Base-by-base conservation (phyloP, 2,329 filamentous ascomycete genomes). In the Hirsutella minnesotensis region DNA sequence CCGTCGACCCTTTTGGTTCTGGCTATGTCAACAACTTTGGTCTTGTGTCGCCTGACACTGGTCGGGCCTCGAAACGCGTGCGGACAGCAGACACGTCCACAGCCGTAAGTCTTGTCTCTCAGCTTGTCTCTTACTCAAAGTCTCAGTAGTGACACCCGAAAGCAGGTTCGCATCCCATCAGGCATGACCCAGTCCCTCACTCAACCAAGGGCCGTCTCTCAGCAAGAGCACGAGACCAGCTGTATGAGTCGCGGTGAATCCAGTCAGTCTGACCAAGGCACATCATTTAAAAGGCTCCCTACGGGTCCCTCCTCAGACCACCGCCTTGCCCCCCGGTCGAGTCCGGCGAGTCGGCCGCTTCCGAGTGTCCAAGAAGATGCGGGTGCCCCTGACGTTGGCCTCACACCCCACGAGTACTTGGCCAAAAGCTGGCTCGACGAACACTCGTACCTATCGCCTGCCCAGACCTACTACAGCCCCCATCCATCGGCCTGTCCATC, bases 191-290 rank as follows among this genome's bases (percentile, higher is more conserved):
- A 50, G 5, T 39, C 43, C 35, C 49, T 47, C 39, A 49, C 49
- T 27, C 54, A 51, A 45, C 48, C 48, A 37, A 51, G 54, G 22
- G 50, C 53, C 18, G 47, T 48, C 35, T 60, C 57, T 21, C 57
- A 59, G 37, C 56, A 60, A 43, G 48, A 53, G 1, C 45, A 56
- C 12, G 47, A 55, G 9, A 56, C 60, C 1, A 58, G 62, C 24
- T 56, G 57, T 47, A 73, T 72, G 69, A 60, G 62, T 50, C 67
- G 69, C 44, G 64, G 59, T 42, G 55, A 57, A 13, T 72, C 69
- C 33, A 65, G 59, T 49, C 57, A 61, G 27, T 67, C 67, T 9
- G 61, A 64, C 21, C 53, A 56, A 33, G 49, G 61, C 22, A 62
- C 61, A 50, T 37, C 38, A n/a, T 31, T 18, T 7, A 30, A 37